Conservation (phyloP, 2,329 filamentous ascomycete genomes). For the Colletotrichum caudatum region DNA sequence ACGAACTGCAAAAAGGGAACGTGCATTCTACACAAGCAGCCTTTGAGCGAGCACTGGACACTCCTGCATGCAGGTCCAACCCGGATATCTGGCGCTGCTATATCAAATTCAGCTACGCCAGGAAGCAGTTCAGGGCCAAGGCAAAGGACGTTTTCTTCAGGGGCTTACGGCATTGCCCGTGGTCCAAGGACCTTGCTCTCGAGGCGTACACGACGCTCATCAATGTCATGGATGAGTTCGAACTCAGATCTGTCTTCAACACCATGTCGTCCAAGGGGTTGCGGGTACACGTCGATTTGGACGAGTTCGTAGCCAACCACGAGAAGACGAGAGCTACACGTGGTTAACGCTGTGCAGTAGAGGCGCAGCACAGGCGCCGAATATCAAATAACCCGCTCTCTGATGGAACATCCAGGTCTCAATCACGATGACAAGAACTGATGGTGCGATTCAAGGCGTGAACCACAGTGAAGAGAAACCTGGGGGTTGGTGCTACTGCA, state of each 20-base stretch:
- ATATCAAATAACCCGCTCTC: background rate
- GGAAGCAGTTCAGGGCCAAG: conserved; percentile 54
- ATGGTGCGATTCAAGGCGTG: conserved; percentile 19
- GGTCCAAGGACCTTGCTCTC: conserved; percentile 63
- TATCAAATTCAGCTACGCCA: conserved; percentile 59
- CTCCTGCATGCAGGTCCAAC: conserved; percentile 55
- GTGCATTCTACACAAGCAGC: conserved; percentile 62
- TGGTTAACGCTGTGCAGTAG: background rate
- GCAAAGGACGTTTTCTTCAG: conserved; percentile 63
- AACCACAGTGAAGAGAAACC: background rate
- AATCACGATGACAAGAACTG: background rate
- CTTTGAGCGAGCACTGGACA: conserved; percentile 64
- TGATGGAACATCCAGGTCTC: background rate
- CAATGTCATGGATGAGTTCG: conserved; percentile 59
- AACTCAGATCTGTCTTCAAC: conserved; percentile 62
- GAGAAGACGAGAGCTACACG: conserved; percentile 40
- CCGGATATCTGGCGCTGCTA: conserved; percentile 63
- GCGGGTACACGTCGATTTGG: conserved; percentile 64
- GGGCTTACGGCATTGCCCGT: conserved; percentile 61
- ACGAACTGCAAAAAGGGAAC: conserved; percentile 63
- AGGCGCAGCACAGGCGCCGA: background rate
- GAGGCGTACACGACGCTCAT: conserved; percentile 62
- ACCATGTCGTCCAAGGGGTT: conserved; percentile 63
- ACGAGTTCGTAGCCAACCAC: conserved; percentile 58
- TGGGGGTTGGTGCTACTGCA: background rate